Base-by-base conservation (phyloP, 148 eudicot species). In the Camellia lanceoleosa region DNA sequence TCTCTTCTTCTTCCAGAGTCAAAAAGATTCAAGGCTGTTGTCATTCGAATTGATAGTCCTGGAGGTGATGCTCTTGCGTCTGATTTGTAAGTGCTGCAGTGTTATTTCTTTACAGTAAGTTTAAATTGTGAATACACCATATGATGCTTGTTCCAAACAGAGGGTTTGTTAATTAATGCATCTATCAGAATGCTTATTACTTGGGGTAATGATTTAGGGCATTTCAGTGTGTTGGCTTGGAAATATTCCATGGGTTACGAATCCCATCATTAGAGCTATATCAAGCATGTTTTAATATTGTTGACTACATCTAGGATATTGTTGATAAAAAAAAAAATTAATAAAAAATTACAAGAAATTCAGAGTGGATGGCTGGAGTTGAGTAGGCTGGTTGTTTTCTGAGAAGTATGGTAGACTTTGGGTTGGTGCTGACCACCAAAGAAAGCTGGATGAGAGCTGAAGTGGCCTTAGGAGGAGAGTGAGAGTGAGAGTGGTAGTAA, bases 61-160 rank as follows among this genome's bases (percentile, higher is more conserved):
- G 98, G 98, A 81, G 98, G 97, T 84, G 98, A 94, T 88, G 98
- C 98, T 82, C 95, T 94, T 87, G 98, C 98, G 80, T 94, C 97
- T 80, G 98, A 94, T 83, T 86, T 94, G 98, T 94, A 92, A 91
- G 98, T 90, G 79, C 76, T 76, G 3, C 68, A 74, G 12, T 58
- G 38, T 23, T 46, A 0, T 64, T 38, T 60, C 49, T 74, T 16
- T 15, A 12, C 38, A 30, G 38, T 30, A 30, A 30, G 38, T 30
- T 30, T 30, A 30, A 30, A 0, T 30, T 68, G 54, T 6, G 41
- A 3, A 46, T 75, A n/a, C 46, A 14, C 49, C 15, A 7, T 70
- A 46, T 70, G 12, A 15, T 70, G 54, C 56, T 70, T 70, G 55
- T 7, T 60, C 64, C 8, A 15, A 7, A 60, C 19, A 60, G 16